These are phyloP conservation scores for Trichoderma simmonsii DNA, from an alignment of 2,329 filamentous ascomycete species.

Conservation along the genomic window DNA sequence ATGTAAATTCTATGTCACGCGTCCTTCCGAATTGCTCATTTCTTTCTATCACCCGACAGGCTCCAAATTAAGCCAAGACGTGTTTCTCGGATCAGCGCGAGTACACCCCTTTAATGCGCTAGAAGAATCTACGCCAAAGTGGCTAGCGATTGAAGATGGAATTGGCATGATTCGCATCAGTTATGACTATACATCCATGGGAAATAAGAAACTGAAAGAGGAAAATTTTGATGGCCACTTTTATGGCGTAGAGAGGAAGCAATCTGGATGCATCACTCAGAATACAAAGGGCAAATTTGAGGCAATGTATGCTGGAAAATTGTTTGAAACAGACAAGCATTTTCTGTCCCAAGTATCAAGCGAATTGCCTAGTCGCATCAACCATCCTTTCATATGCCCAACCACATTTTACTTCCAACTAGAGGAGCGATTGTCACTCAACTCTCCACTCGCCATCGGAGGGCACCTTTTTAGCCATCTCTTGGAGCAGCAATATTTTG, in stretches of 20 bases:
- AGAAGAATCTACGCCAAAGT: background rate
- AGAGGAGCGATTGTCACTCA: slow-evolving; percentile 44
- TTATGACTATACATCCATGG: background rate
- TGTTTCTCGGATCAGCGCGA: background rate
- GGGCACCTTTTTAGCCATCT: slow-evolving; percentile 88
- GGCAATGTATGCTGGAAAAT: background rate
- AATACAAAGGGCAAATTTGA: background rate
- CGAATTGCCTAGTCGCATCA: slow-evolving; percentile 61
- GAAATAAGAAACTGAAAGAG: background rate
- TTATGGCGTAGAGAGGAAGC: background rate
- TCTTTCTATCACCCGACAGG: background rate
- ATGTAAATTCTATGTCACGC: background rate
- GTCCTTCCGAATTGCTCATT: background rate
- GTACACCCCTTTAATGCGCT: background rate
- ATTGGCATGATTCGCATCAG: background rate
- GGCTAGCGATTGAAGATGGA: background rate
- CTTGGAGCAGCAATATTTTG: slow-evolving; percentile 84
- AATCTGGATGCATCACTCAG: background rate
- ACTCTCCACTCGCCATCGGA: slow-evolving; percentile 85
- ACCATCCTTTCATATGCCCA: slow-evolving; percentile 90
- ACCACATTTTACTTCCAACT: slow-evolving; percentile 44
- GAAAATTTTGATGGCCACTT: background rate
- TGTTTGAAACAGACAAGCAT: background rate
- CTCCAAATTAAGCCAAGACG: background rate
- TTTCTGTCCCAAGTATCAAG: background rate